Conservation (phyloP, 2,329 filamentous ascomycete genomes). For the Cylindrodendrum hubeiense region DNA sequence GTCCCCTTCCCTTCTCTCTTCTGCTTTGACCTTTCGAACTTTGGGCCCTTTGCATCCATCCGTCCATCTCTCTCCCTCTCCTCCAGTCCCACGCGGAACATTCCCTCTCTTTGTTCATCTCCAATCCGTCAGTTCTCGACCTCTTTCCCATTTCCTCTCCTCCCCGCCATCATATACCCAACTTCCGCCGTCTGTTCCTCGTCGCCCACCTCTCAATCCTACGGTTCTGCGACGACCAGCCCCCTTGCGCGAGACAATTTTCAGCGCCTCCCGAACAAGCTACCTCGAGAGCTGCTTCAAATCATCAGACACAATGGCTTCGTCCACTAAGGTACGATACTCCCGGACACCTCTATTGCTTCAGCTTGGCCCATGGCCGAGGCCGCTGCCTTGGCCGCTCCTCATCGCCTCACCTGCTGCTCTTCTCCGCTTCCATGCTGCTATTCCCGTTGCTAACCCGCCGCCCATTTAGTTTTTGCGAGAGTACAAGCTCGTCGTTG, state of each 20-base stretch:
- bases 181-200: conserved; percentile 19
- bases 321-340: conserved; percentile 51
- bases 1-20: conserved; percentile 5
- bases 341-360: neutral
- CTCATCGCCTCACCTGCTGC: neutral
- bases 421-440: neutral
- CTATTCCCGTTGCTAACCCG: conserved; percentile 33
- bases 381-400: neutral
- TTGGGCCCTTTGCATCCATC: conserved; percentile 26
- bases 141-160: conserved; percentile 11
- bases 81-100: conserved; percentile 23
- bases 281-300: conserved; percentile 38
- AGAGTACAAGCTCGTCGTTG: conserved; percentile 97
- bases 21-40: conserved; percentile 29
- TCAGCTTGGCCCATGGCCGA: neutral
- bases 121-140: conserved; percentile 15
- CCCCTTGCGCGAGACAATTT: conserved; percentile 35
- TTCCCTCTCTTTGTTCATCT: conserved; percentile 29
- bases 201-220: conserved; percentile 29
- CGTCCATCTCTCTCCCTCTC: conserved; percentile 20
- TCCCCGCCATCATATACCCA: conserved; percentile 16
- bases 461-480: conserved; percentile 74
- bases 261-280: conserved; percentile 30
- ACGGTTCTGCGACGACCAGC: conserved; percentile 33
- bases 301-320: conserved; percentile 47